These are phyloP conservation scores for Ampelocalamus luodianensis DNA, from an alignment of 176 grass and related monocot species.

Conservation along the genomic window DNA sequence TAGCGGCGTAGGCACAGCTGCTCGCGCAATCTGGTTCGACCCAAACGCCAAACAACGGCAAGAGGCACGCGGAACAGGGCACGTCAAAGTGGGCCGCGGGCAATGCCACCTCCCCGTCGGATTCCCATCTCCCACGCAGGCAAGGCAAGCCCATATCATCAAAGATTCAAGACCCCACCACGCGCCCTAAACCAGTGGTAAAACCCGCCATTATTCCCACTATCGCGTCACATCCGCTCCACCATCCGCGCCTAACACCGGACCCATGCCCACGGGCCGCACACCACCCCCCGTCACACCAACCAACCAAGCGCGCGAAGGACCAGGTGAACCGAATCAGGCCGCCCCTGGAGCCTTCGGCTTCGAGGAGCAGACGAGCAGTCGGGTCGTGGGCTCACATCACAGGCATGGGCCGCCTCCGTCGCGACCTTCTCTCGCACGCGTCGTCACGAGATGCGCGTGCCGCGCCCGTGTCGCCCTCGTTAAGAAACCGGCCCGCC, in stretches of 20 bases:
- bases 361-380: neutral
- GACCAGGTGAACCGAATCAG: neutral
- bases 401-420: neutral
- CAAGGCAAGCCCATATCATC: neutral
- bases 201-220: neutral
- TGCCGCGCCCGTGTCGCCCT: neutral
- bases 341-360: neutral
- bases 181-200: neutral
- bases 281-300: neutral
- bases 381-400: neutral
- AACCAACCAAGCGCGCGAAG: neutral
- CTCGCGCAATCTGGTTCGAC: neutral
- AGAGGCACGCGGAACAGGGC: too few species aligned
- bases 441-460: too few species aligned
- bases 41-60: neutral
- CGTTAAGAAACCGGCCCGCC: too few species aligned
- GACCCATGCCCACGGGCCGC: neutral
- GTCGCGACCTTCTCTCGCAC: neutral
- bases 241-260: neutral
- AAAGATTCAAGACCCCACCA: too few species aligned
- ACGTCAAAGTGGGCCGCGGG: neutral
- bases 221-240: neutral
- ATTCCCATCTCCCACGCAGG: neutral
- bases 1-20: too few species aligned
- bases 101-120: neutral